Evolutionary conservation across 2,329 filamentous ascomycete species (phyloP).

Genomic region (Sclerotinia minor): DNA sequence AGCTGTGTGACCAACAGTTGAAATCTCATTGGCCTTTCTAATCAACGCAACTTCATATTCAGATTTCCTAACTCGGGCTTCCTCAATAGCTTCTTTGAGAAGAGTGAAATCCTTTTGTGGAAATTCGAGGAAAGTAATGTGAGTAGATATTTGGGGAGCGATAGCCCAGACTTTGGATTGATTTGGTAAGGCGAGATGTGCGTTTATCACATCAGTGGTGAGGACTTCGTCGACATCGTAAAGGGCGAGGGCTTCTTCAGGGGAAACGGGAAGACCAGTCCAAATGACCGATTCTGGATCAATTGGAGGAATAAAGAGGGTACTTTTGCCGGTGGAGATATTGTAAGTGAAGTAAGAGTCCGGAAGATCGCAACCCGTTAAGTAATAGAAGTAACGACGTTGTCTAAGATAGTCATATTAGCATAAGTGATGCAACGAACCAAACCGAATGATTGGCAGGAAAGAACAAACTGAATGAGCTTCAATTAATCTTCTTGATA

Average conservation of each 20-base stretch:
- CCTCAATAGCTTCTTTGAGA: slow-evolving; percentile 65
- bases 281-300: slow-evolving; percentile 90
- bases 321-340: slow-evolving; percentile 69
- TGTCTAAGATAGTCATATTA: slow-evolving; percentile 55
- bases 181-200: slow-evolving; percentile 51
- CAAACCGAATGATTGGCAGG: too few relatives aligned
- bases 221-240: slow-evolving; percentile 83
- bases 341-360: slow-evolving; percentile 84
- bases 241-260: slow-evolving; percentile 69
- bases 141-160: slow-evolving; percentile 70
- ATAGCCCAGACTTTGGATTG: slow-evolving; percentile 68
- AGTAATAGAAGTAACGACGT: slow-evolving; percentile 91
- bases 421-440: background rate
- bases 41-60: slow-evolving; percentile 74
- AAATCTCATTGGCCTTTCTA: slow-evolving; percentile 69
- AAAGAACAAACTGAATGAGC: too few relatives aligned
- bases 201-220: slow-evolving; percentile 72
- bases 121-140: slow-evolving; percentile 71
- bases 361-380: slow-evolving; percentile 78
- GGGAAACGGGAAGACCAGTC: slow-evolving; percentile 81
- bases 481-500: background rate
- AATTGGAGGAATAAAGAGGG: slow-evolving; percentile 86
- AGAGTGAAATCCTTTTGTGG: slow-evolving; percentile 58
- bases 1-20: slow-evolving; percentile 63
- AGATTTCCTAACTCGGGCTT: slow-evolving; percentile 69